Percentiles rank a stretch among this genome's conserved stretches.
Evolutionary conservation across 257 asterid genomes (phyloP).

Genomic region (Lantana camara): DNA sequence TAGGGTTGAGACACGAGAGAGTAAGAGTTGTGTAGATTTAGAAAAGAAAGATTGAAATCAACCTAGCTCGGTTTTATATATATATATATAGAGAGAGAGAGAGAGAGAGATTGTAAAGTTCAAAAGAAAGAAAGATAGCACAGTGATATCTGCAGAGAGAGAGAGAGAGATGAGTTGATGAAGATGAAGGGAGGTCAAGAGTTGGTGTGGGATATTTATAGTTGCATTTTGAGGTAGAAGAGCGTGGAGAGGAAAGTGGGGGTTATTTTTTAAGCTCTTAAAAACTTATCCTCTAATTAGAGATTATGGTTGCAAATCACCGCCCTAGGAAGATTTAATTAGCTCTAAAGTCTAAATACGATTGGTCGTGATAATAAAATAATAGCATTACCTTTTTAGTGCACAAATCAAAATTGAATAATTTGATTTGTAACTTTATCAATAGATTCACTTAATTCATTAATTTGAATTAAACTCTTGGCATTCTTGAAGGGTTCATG

Average conservation of each 20-base stretch:
- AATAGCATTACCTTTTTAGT: constrained; percentile 22
- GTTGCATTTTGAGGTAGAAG: constrained; percentile 14
- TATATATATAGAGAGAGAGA: too few species aligned
- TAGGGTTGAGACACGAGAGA: not conserved
- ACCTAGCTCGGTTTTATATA: too few species aligned
- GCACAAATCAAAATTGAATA: constrained; percentile 24
- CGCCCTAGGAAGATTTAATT: constrained; percentile 19
- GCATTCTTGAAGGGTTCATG: constrained; percentile 33
- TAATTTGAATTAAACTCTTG: constrained; percentile 31
- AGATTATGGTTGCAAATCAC: constrained; percentile 33
- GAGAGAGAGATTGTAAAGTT: not conserved
- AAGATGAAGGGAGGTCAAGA: constrained; percentile 26
- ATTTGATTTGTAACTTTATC: constrained; percentile 13
- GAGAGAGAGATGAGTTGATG: constrained; percentile 4
- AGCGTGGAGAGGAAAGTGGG: constrained; percentile 29
- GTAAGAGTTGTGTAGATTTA: not conserved
- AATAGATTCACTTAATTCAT: constrained; percentile 17
- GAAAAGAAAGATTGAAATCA: too few species aligned
- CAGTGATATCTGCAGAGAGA: constrained; percentile 4
- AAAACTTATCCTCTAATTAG: constrained; percentile 24
- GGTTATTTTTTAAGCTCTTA: constrained; percentile 20
- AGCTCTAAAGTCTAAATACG: constrained; percentile 6
- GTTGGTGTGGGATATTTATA: constrained; percentile 39
- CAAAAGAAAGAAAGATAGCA: not conserved
- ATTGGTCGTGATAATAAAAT: constrained; percentile 2